A percentile compares a stretch with the other conserved stretches of the same genome.
Evolutionary conservation across 257 asterid genomes (phyloP).

Genomic region (Plantago major): DNA sequence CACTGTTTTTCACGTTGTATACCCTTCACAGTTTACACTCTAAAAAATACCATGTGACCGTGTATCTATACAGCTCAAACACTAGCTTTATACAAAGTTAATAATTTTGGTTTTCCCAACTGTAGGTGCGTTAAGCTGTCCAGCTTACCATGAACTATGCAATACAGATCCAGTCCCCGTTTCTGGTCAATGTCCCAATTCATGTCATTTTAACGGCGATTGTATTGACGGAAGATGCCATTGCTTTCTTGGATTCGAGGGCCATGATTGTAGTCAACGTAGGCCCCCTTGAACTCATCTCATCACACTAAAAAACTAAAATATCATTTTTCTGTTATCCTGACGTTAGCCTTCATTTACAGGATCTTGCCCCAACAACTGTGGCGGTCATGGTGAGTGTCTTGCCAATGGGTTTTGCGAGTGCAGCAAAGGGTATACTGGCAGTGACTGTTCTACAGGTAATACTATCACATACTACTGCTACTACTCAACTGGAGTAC

Average conservation of each 20-base stretch:
- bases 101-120: conserved; percentile 2
- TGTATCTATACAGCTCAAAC: neutral
- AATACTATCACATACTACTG: neutral
- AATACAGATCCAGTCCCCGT: conserved; percentile 49
- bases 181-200: conserved; percentile 73
- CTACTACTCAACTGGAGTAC: neutral
- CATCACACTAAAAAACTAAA: neutral
- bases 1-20: conserved; percentile 10
- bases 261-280: conserved; percentile 82
- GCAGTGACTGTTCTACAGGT: conserved; percentile 96
- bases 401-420: conserved; percentile 56
- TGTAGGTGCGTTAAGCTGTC: conserved; percentile 88
- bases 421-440: conserved; percentile 68
- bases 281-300: conserved; percentile 14
- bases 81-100: conserved; percentile 6
- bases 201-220: conserved; percentile 86
- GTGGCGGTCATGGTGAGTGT: conserved; percentile 73
- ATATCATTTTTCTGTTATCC: neutral
- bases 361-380: conserved; percentile 73
- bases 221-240: conserved; percentile 80
- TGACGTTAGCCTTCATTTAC: conserved; percentile 17
- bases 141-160: conserved; percentile 92
- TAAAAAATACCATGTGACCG: too few relatives aligned
- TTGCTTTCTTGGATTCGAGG: conserved; percentile 90
- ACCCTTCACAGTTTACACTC: too few relatives aligned